Percentiles rank a stretch among this genome's conserved stretches.
Conservation (phyloP, 495 filamentous ascomycete species). For the Alectoria sarmentosa region DNA sequence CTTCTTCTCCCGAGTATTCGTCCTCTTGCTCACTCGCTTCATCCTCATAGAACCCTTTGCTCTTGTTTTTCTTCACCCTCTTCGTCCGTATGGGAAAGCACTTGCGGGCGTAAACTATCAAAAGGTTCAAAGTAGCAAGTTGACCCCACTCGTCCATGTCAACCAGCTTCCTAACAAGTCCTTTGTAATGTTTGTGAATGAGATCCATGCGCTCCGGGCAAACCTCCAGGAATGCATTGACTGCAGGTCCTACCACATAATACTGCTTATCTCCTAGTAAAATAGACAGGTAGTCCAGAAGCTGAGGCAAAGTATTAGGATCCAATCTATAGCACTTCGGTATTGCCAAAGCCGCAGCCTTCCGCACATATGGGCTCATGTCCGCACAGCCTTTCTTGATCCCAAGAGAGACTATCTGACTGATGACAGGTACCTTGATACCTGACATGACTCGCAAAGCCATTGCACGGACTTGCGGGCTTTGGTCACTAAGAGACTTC, state of each 20-base stretch:
- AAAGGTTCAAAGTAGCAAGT: slow-evolving; percentile 67
- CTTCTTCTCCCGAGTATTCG: slow-evolving; percentile 46
- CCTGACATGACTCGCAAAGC: slow-evolving; percentile 92
- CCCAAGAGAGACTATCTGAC: slow-evolving; percentile 91
- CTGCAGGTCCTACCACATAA: slow-evolving; percentile 87
- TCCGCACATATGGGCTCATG: slow-evolving; percentile 90
- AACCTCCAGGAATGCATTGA: slow-evolving; percentile 79
- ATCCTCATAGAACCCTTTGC: slow-evolving; percentile 74
- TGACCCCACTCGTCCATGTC: slow-evolving; percentile 99
- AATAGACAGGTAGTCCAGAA: slow-evolving; percentile 68
- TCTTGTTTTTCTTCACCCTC: slow-evolving; percentile 44
- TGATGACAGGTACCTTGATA: slow-evolving; percentile 95
- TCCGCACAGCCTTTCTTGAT: slow-evolving; percentile 89
- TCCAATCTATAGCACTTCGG: slow-evolving; percentile 97
- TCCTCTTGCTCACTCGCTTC: slow-evolving; percentile 45
- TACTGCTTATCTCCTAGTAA: slow-evolving; percentile 88
- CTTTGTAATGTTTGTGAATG: slow-evolving; percentile 82
- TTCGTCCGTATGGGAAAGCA: slow-evolving; percentile 74
- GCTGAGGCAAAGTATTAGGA: slow-evolving; percentile 72
- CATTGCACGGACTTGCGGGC: slow-evolving; percentile 82
- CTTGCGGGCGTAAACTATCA: slow-evolving; percentile 76
- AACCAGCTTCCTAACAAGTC: slow-evolving; percentile 78
- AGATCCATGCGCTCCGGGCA: slow-evolving; percentile 81
- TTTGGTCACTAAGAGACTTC: slow-evolving; percentile 87
- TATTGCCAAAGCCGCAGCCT: slow-evolving; percentile 89